Conservation (phyloP, 768 basidiomycete genomes). For the Kwoniella mangroviensis region DNA sequence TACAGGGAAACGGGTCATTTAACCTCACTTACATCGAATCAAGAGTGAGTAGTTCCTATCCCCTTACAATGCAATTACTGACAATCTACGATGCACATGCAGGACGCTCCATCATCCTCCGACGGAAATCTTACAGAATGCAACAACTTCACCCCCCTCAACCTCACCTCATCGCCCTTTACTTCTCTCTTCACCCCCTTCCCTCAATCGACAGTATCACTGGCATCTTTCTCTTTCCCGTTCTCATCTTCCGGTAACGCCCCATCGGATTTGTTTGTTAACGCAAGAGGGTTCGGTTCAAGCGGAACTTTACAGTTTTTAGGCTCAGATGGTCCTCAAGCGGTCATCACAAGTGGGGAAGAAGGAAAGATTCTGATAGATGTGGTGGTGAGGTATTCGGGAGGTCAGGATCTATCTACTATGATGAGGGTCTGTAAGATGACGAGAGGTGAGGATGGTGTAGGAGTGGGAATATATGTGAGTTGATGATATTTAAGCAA, state of each 20-base stretch:
- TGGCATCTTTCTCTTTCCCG: conserved; percentile 47
- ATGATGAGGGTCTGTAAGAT: conserved; percentile 52
- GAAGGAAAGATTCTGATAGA: conserved; percentile 49
- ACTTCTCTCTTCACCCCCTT: conserved; percentile 44
- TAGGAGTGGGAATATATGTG: conserved; percentile 54
- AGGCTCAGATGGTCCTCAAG: conserved; percentile 37
- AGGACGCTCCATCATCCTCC: conserved; percentile 42
- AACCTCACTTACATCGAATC: conserved; percentile 39
- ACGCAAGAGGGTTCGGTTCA: conserved; percentile 44
- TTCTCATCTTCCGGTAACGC: conserved; percentile 24
- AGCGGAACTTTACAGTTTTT: conserved; percentile 49
- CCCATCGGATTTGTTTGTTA: conserved; percentile 32
- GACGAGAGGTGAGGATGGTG: conserved; percentile 26
- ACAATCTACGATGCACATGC: no score
- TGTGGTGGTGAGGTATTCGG: conserved; percentile 45
- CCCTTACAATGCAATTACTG: neutral
- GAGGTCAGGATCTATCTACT: conserved; percentile 29
- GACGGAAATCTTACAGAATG: conserved; percentile 47
- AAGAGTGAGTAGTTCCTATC: conserved; percentile 35
- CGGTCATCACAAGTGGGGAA: conserved; percentile 33
- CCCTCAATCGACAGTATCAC: conserved; percentile 34
- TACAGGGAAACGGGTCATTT: conserved; percentile 18
- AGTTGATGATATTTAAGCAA: conserved; percentile 16
- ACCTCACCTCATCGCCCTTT: conserved; percentile 37
- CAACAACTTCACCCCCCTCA: conserved; percentile 42